Percentiles rank a stretch among this genome's conserved stretches.
These are phyloP conservation scores for Bassia scoparia DNA, from an alignment of 148 eudicot genomes.

Conservation along the genomic window DNA sequence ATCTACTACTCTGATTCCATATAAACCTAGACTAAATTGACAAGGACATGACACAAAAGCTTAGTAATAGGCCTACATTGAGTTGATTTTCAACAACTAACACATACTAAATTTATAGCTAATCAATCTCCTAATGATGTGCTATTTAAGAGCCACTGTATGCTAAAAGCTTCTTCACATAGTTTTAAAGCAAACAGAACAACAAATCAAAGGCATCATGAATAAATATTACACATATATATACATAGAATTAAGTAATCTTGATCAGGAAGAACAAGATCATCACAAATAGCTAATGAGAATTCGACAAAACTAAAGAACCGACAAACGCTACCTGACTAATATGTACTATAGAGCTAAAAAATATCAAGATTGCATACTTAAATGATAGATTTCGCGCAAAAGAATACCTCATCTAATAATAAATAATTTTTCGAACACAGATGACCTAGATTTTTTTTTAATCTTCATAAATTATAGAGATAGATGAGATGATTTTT, in stretches of 20 bases:
- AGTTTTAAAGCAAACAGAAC: slow-evolving; percentile 2
- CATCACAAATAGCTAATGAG: slow-evolving; percentile 10
- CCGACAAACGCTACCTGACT: slow-evolving; percentile 13
- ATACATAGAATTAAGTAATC: slow-evolving; percentile 15
- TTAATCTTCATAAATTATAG: neutral
- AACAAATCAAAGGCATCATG: neutral
- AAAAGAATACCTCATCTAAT: slow-evolving; percentile 23
- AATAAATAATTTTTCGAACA: neutral
- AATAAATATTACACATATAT: slow-evolving; percentile 16
- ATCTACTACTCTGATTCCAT: too few relatives aligned
- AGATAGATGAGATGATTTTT: neutral
- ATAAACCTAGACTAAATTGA: neutral
- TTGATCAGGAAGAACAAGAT: neutral
- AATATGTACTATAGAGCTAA: slow-evolving; percentile 11
- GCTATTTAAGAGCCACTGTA: neutral
- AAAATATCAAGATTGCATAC: neutral
- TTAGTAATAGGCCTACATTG: neutral
- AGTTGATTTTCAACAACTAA: neutral
- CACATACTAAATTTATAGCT: neutral
- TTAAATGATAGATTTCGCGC: neutral
- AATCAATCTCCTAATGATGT: neutral
- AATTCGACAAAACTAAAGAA: slow-evolving; percentile 8
- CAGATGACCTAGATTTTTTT: slow-evolving; percentile 9
- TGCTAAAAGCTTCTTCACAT: neutral
- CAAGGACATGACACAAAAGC: too few relatives aligned